Evolutionary conservation across 192 early-diverging fungal genomes (phyloP).

Genomic region (Backusella parvicylindrica): DNA sequence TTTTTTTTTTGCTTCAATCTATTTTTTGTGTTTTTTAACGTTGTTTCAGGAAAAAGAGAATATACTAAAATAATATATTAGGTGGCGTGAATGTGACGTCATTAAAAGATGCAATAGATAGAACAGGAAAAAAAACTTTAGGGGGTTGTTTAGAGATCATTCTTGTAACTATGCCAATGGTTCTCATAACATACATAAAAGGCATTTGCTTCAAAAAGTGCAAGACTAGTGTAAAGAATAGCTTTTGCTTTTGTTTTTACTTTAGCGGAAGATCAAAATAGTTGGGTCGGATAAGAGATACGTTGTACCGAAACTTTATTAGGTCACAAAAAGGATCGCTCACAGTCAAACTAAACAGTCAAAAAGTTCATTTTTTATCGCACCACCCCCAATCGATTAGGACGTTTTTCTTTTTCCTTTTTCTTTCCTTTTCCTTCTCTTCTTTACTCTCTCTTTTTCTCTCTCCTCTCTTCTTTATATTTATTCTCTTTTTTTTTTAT

Average conservation of each 20-base stretch:
- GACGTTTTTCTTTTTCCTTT: slow-evolving; percentile 7
- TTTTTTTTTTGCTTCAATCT: neutral
- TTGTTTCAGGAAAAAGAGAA: slow-evolving; percentile 5
- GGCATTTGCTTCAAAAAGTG: too few relatives aligned
- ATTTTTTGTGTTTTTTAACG: neutral
- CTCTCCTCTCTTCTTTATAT: neutral
- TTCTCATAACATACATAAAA: neutral
- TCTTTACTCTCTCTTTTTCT: neutral
- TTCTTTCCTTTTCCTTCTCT: slow-evolving; percentile 2
- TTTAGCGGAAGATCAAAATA: neutral
- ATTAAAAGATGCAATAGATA: neutral
- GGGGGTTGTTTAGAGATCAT: neutral
- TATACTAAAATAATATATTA: neutral
- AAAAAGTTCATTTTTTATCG: neutral
- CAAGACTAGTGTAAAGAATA: too few relatives aligned
- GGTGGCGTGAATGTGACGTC: neutral
- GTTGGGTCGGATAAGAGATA: slow-evolving; percentile 2
- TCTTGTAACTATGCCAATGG: neutral
- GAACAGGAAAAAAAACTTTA: neutral
- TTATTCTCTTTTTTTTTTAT: slow-evolving; percentile 8
- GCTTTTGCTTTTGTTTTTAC: neutral
- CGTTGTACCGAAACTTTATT: slow-evolving; percentile 15
- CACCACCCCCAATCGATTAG: neutral
- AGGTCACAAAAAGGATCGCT: slow-evolving; percentile 11
- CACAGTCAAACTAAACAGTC: neutral